Percentiles rank a stretch among this genome's conserved stretches.
phyloP scores from a whole-genome alignment of 441 rosid genomes.

The Bocquillonia castaneifolia region DNA sequence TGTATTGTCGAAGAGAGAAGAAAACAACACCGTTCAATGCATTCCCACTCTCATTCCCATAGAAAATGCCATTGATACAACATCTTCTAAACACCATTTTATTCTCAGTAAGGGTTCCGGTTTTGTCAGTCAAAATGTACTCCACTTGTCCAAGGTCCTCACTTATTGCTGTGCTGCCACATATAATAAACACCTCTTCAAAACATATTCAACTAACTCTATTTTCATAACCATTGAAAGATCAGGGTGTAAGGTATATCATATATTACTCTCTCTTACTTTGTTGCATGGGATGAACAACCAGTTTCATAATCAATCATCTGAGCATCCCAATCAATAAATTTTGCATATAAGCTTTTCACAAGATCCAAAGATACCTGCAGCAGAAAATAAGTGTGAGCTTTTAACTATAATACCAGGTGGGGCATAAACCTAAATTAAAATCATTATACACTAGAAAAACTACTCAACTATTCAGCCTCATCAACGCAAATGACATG shows the following conservation, averaged over 20 bases:
- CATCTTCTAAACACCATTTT: constrained; percentile 96
- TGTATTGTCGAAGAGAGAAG: background rate
- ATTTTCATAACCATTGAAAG: background rate
- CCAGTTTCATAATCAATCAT: constrained; percentile 88
- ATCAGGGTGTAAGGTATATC: constrained; percentile 16
- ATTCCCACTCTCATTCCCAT: constrained; percentile 89
- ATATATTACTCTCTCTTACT: constrained; percentile 44
- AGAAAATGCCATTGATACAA: constrained; percentile 73
- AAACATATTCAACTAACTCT: constrained; percentile 18
- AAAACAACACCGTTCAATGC: constrained; percentile 73
- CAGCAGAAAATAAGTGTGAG: constrained; percentile 15
- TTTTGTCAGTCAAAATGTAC: constrained; percentile 97
- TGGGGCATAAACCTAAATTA: background rate
- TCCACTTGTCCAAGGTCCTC: constrained; percentile 99
- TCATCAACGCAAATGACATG: background rate
- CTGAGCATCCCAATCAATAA: constrained; percentile 95
- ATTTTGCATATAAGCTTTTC: constrained; percentile 94
- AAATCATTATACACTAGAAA: background rate
- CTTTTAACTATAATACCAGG: background rate
- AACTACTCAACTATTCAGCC: background rate
- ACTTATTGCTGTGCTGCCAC: constrained; percentile 99
- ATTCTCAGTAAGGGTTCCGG: constrained; percentile 98
- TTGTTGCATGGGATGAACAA: constrained; percentile 80
- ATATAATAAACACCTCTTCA: constrained; percentile 37
- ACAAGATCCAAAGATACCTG: constrained; percentile 99